Conservation (phyloP, 768 basidiomycete genomes). For the Pleurotus platypus region DNA sequence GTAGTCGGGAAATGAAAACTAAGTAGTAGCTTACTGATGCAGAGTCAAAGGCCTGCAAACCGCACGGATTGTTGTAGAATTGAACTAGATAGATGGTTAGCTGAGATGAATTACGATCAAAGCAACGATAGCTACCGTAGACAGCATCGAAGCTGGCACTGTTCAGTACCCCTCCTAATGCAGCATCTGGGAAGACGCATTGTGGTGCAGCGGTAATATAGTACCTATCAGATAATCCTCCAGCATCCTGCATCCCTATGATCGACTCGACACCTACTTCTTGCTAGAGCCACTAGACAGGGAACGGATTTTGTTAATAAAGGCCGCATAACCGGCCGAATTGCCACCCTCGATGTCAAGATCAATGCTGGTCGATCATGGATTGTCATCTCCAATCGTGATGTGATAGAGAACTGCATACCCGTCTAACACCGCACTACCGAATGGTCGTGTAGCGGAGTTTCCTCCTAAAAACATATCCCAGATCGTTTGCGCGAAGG, state of each 20-base stretch:
- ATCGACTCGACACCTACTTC: slow-evolving; percentile 29
- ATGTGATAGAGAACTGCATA: slow-evolving; percentile 19
- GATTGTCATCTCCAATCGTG: background rate
- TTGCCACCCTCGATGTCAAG: slow-evolving; percentile 74
- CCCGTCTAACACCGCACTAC: slow-evolving; percentile 71
- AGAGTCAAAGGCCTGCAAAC: slow-evolving; percentile 41
- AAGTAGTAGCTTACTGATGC: slow-evolving; percentile 39
- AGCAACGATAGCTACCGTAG: slow-evolving; percentile 37
- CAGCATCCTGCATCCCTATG: background rate
- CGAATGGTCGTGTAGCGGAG: slow-evolving; percentile 65
- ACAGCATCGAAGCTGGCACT: slow-evolving; percentile 65
- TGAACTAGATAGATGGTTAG: slow-evolving; percentile 25
- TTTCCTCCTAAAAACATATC: slow-evolving; percentile 61
- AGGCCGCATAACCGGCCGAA: slow-evolving; percentile 44
- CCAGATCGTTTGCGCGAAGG: slow-evolving; percentile 71
- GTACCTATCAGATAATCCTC: slow-evolving; percentile 36
- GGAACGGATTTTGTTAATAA: slow-evolving; percentile 53
- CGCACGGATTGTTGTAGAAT: slow-evolving; percentile 57
- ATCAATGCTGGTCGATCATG: slow-evolving; percentile 43
- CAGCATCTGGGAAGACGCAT: slow-evolving; percentile 69
- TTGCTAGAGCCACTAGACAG: slow-evolving; percentile 49
- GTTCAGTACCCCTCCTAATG: slow-evolving; percentile 57
- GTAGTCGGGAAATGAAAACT: background rate
- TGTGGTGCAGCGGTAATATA: slow-evolving; percentile 64
- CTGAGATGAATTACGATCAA: background rate